These are phyloP conservation scores for Oehlia diaphana DNA, from an alignment of 192 early-diverging fungal species.

Conservation along the genomic window DNA sequence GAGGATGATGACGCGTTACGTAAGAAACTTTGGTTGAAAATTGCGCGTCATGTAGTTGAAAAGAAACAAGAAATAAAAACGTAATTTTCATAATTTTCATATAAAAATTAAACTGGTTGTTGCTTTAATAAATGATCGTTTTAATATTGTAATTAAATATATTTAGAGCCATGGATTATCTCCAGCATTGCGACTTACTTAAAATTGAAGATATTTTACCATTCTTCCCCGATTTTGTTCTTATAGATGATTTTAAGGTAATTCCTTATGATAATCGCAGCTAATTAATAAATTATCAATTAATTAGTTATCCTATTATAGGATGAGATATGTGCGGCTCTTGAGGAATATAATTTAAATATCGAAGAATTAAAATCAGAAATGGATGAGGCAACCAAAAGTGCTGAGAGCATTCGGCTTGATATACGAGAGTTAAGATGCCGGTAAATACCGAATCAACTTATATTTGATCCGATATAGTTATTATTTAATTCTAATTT, in stretches of 20 bases:
- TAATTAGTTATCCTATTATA: conserved; percentile 1
- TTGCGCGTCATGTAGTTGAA: conserved; percentile 88
- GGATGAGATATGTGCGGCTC: conserved; percentile 86
- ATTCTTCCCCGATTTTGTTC: conserved; percentile 96
- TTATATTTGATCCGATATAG: no score
- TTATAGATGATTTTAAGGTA: conserved; percentile 95
- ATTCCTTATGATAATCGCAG: not conserved
- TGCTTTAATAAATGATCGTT: not conserved
- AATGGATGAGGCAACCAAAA: conserved; percentile 95
- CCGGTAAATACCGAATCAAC: conserved; percentile 49
- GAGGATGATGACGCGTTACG: conserved; percentile 80
- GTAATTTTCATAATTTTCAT: conserved; percentile 51
- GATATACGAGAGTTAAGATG: conserved; percentile 88
- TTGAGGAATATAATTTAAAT: conserved; percentile 91
- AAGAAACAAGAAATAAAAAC: conserved; percentile 82
- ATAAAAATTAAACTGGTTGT: not conserved
- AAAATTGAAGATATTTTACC: conserved; percentile 96
- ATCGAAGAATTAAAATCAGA: conserved; percentile 86
- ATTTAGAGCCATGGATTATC: conserved; percentile 77
- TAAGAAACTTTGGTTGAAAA: conserved; percentile 90
- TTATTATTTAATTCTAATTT: not conserved
- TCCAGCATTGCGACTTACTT: conserved; percentile 77
- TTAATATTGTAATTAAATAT: conserved; percentile 1
- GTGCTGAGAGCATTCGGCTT: conserved; percentile 87
- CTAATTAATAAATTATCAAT: not conserved